Evolutionary conservation across 1,284 basidiomycete species (phyloP), one percentile per base, ranked within the genome.

Genomic region (Sanghuangporus sanghuang): DNA sequence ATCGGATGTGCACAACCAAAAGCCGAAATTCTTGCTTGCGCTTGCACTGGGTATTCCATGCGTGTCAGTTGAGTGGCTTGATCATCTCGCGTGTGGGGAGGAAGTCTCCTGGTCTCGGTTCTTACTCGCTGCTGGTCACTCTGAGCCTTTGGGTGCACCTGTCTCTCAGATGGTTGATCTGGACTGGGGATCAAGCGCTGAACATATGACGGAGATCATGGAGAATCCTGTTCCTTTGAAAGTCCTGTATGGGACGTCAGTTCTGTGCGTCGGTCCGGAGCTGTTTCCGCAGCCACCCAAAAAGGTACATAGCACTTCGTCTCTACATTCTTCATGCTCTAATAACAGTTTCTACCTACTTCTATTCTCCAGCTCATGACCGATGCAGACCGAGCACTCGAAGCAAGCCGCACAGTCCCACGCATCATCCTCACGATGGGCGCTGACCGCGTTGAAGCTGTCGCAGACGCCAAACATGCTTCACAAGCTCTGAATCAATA

Each of bases 31-130:
- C 70, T 77, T 96, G 58, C 81, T 89, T 5, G 92, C 93, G 6
- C 80, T 96, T 36, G 92, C 90, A 0, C 77, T 94, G 35, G 94
- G 94, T 6, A 86, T 96, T 56, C 95, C 94, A 0, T 93, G 92
- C 69, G 71, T 96, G n/a, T 82, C 82, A 0, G 73, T 81, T 3
- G 75, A 80, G 2, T 95, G 87, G 83, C 69, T 93, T 16, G 69
- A 79, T 9, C 78, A 81, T 27, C 78, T 78, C 36, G 72, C 48
- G 58, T 60, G 42, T 62, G 59, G 73, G 69, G 58, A 68, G 18
- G 64, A 68, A 36, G 67, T 69, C 23, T 80, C 86, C 48, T 95
- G 92, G 91, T 74, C 74, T 35, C 71, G 75, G 0, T 89, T 83
- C 68, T 76, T 93, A 59, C 78, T 94, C 2, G 79, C 88, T 6